Conservation (phyloP, 805 yeast genomes). For the Tetrapisispora fleetii region DNA sequence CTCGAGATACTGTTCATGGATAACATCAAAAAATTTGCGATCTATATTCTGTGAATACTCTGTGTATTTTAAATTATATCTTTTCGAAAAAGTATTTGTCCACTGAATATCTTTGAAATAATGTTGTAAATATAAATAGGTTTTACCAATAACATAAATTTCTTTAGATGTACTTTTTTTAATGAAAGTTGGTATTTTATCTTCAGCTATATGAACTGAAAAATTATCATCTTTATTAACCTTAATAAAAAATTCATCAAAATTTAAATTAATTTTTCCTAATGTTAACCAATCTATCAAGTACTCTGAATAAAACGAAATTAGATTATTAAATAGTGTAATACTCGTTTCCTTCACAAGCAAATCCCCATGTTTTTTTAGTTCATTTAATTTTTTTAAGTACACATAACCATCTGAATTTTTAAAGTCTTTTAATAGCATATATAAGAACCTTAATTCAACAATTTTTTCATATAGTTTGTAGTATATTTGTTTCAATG, state of each 20-base stretch:
- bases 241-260: slow-evolving; percentile 53
- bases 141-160: slow-evolving; percentile 62
- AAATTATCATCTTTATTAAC: neutral
- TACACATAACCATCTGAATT: slow-evolving; percentile 39
- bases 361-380: slow-evolving; percentile 56
- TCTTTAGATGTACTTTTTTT: slow-evolving; percentile 32
- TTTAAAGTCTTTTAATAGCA: slow-evolving; percentile 31
- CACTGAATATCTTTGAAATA: slow-evolving; percentile 63
- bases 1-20: slow-evolving; percentile 40
- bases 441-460: slow-evolving; percentile 48
- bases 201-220: slow-evolving; percentile 9
- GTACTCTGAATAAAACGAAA: slow-evolving; percentile 51
- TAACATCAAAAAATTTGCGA: slow-evolving; percentile 26
- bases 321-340: slow-evolving; percentile 36
- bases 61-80: slow-evolving; percentile 13
- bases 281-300: slow-evolving; percentile 56
- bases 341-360: slow-evolving; percentile 36
- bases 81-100: slow-evolving; percentile 38
- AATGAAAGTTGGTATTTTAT: slow-evolving; percentile 33
- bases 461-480: slow-evolving; percentile 41
- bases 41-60: slow-evolving; percentile 4
- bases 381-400: slow-evolving; percentile 41
- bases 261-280: slow-evolving; percentile 50
- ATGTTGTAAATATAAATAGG: slow-evolving; percentile 50
- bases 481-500: slow-evolving; percentile 25